Evolutionary conservation across 805 yeast species (phyloP).

Genomic region (Wickerhamiella domercqiae): DNA sequence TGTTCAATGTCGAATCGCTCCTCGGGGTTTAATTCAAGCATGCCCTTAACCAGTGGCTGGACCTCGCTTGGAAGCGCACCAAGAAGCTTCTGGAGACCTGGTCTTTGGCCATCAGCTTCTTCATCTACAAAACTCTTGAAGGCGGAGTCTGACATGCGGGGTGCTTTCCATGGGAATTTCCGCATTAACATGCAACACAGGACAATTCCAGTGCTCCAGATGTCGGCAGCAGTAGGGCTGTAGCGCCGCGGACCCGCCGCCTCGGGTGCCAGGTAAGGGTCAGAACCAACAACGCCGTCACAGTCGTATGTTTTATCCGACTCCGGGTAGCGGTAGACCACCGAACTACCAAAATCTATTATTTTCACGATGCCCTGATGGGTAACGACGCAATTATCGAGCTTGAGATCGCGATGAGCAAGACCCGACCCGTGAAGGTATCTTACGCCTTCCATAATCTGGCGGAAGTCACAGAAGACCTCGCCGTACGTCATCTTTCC

Average conservation of each 20-base stretch:
- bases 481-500: constrained; percentile 72
- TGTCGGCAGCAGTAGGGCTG: constrained; percentile 86
- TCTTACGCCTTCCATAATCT: constrained; percentile 62
- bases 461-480: constrained; percentile 79
- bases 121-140: constrained; percentile 56
- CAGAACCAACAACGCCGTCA: constrained; percentile 75
- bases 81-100: constrained; percentile 56
- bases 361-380: constrained; percentile 72
- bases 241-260: constrained; percentile 69
- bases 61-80: constrained; percentile 56
- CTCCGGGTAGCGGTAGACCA: constrained; percentile 79
- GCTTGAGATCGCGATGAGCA: constrained; percentile 80
- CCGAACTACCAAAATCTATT: constrained; percentile 89
- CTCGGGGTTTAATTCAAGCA: constrained; percentile 52
- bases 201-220: constrained; percentile 85
- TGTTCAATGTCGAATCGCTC: constrained; percentile 44
- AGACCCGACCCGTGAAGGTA: constrained; percentile 69
- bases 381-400: constrained; percentile 84
- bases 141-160: constrained; percentile 64
- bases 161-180: constrained; percentile 91
- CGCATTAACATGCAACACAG: constrained; percentile 85
- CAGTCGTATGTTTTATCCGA: constrained; percentile 57
- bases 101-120: constrained; percentile 15
- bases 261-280: constrained; percentile 86
- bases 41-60: constrained; percentile 42